phyloP scores from a whole-genome alignment of 108 stramenopile species.

The Heterococcus sp. region DNA sequence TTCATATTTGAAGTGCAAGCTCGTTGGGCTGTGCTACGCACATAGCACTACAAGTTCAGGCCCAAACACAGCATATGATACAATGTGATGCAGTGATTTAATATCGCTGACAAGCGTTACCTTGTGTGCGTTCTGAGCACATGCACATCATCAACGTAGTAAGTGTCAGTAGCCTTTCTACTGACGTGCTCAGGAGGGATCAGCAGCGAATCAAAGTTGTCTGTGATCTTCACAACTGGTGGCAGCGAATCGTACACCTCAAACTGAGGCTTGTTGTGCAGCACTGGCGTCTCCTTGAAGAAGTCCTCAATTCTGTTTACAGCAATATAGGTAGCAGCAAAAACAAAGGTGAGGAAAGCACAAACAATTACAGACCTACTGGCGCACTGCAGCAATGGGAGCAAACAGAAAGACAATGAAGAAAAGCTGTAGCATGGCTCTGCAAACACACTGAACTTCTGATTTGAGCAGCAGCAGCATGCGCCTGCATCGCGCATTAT shows the following conservation, averaged over 20 bases:
- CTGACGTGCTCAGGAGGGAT: slow-evolving; percentile 85
- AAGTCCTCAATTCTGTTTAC: slow-evolving; percentile 79
- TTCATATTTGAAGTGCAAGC: no score
- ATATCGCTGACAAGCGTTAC: no score
- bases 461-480: not conserved
- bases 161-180: slow-evolving; percentile 80
- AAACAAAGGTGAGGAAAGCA: not conserved
- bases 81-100: no score
- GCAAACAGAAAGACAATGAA: not conserved
- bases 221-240: slow-evolving; percentile 66
- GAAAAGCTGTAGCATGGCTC: not conserved
- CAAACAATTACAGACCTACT: not conserved
- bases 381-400: not conserved
- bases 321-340: no score
- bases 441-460: not conserved
- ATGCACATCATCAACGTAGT: slow-evolving; percentile 71
- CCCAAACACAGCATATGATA: not conserved
- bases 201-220: slow-evolving; percentile 65
- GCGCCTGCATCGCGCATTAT: not conserved
- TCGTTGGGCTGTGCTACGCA: no score
- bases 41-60: not conserved
- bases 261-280: slow-evolving; percentile 33
- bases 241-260: slow-evolving; percentile 50
- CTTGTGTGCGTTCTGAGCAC: slow-evolving; percentile 88
- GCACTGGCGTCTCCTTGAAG: slow-evolving; percentile 56